A percentile compares a stretch with the other conserved stretches of the same genome.
Evolutionary conservation across 148 eudicot species (phyloP).

Genomic region (Beta vulgaris): DNA sequence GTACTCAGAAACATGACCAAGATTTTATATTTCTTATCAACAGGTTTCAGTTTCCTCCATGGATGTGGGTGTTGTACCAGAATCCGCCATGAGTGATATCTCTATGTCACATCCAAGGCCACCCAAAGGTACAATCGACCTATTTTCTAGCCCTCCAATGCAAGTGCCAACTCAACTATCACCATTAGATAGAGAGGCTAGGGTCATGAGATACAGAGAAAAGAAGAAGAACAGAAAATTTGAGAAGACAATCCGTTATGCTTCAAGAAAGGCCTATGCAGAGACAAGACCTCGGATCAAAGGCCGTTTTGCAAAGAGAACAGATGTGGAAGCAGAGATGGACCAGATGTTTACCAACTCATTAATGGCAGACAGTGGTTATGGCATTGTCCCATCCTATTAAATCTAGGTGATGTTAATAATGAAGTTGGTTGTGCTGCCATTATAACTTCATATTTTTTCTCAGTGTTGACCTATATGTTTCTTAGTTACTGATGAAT

Average conservation of each 20-base stretch:
- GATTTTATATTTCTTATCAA: slow-evolving; percentile 13
- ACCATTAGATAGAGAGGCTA: slow-evolving; percentile 80
- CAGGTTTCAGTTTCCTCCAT: slow-evolving; percentile 82
- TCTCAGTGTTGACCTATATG: slow-evolving; percentile 23
- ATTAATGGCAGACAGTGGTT: slow-evolving; percentile 44
- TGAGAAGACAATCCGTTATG: slow-evolving; percentile 93
- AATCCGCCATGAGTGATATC: slow-evolving; percentile 47
- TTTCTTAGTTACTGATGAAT: slow-evolving; percentile 11
- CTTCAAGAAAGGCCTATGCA: slow-evolving; percentile 97
- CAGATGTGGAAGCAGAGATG: slow-evolving; percentile 63
- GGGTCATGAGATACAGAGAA: slow-evolving; percentile 87
- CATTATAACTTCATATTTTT: not conserved
- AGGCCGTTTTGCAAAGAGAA: slow-evolving; percentile 90
- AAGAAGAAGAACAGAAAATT: slow-evolving; percentile 87
- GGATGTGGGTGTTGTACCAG: slow-evolving; percentile 81
- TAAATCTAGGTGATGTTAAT: slow-evolving; percentile 11
- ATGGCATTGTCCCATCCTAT: slow-evolving; percentile 37
- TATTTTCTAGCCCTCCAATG: slow-evolving; percentile 53
- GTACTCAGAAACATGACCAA: not conserved
- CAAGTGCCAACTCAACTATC: slow-evolving; percentile 60
- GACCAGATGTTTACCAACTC: slow-evolving; percentile 65
- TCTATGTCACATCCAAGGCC: slow-evolving; percentile 49
- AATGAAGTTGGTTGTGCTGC: slow-evolving; percentile 1
- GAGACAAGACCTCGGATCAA: slow-evolving; percentile 94
- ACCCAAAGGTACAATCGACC: slow-evolving; percentile 70